phyloP scores from a whole-genome alignment of 495 filamentous ascomycete genomes.

The Delitschia confertaspora region DNA sequence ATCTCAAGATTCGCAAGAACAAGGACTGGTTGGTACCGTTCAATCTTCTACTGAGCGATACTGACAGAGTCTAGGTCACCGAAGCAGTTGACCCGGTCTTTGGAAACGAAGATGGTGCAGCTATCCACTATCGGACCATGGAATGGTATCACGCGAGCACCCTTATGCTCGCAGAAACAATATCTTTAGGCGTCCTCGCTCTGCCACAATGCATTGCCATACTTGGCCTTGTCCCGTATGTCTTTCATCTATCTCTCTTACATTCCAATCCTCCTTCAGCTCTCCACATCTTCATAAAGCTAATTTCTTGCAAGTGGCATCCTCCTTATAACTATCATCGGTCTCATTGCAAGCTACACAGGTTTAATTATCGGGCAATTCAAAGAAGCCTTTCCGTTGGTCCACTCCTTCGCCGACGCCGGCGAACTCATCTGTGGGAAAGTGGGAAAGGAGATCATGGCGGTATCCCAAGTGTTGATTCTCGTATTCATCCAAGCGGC shows the following conservation, averaged over 20 bases:
- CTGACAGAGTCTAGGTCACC: constrained; percentile 4
- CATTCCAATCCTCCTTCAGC: constrained; percentile 1
- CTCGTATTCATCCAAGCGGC: constrained; percentile 69
- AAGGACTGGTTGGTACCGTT: no score
- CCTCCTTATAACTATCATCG: constrained; percentile 52
- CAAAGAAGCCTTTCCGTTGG: constrained; percentile 61
- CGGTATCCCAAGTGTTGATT: constrained; percentile 55
- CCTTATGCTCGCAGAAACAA: constrained; percentile 35
- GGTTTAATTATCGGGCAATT: constrained; percentile 72
- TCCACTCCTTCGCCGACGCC: constrained; percentile 64
- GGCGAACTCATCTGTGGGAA: constrained; percentile 56
- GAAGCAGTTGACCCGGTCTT: constrained; percentile 10
- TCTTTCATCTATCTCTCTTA: constrained; percentile 1
- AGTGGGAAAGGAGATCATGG: constrained; percentile 56
- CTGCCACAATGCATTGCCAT: constrained; percentile 28
- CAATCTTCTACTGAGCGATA: no score
- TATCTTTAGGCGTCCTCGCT: constrained; percentile 33
- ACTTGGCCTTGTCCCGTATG: constrained; percentile 30
- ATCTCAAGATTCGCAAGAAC: no score
- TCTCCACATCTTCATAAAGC: no score
- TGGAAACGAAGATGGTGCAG: constrained; percentile 21
- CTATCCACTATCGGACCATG: constrained; percentile 19
- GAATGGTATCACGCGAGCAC: constrained; percentile 19
- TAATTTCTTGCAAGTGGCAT: no score
- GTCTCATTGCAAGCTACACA: constrained; percentile 64